Base-by-base conservation (phyloP, 2,329 filamentous ascomycete species). In the Apiospora pterosperma region DNA sequence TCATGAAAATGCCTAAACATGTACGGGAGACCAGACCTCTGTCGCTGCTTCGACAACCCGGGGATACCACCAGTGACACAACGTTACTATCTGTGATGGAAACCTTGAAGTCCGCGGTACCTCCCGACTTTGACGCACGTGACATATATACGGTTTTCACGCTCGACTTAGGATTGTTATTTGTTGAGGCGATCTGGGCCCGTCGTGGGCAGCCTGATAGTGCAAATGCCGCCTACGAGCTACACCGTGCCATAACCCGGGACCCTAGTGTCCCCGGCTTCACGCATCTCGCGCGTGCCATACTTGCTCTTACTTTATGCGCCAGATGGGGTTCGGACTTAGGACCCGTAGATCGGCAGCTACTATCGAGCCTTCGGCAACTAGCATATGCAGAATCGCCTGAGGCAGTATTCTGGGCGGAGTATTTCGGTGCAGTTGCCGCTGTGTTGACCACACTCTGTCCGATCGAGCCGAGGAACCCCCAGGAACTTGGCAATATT, bases 211-310 rank as follows among this genome's bases (percentile, higher is more conserved):
- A 83, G 64, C 77, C 82, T 62, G 75, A 78, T 25, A 81, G 83
- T 55, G 76, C 79, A 8, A 89, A 89, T 68, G 86, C 91, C 0
- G 85, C 90, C 3, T 86, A 87, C 61, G 90, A 90, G 8, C 79
- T 97, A n/a, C 88, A 93, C 70, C 82, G 87, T 66, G 90, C 91
- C 1, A 87, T 92, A 6, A 87, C 85, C 1, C 88, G 92, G 0
- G 79, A 90, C 39, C 82, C 94, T 1, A 84, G 86, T 16, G 83
- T 85, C 1, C 92, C 95, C 42, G 92, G 92, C 0, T 78, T 96
- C 31, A 89, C 88, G 1, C 93, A 97, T 73, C 76, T 88, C 55
- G 84, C 88, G 61, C 86, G 93, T 14, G 90, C 91, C 0, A 76
- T 92, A 2, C 80, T 97, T 3, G 92, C 88, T 0, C 79, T 97